A percentile compares a stretch with the other conserved stretches of the same genome.
phyloP scores from a whole-genome alignment of 768 basidiomycete genomes.

The Tulasnella sp. region DNA sequence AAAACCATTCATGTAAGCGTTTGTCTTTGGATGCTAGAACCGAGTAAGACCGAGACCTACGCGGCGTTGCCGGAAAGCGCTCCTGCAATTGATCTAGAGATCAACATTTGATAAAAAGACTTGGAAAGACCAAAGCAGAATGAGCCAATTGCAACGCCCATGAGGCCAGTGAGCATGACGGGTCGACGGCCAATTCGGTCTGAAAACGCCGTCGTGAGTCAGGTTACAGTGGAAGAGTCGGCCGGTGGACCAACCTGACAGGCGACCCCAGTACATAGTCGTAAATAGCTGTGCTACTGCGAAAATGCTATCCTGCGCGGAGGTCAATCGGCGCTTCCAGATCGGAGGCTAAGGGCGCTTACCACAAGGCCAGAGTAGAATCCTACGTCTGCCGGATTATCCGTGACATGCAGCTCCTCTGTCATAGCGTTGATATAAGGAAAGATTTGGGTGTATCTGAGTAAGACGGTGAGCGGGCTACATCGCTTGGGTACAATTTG shows the following conservation, averaged over 20 bases:
- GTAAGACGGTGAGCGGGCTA: background rate
- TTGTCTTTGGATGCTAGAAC: background rate
- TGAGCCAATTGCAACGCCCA: conserved; percentile 8
- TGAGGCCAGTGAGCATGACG: conserved; percentile 23
- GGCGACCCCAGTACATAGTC: conserved; percentile 20
- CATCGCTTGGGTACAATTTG: background rate
- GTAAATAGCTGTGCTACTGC: conserved; percentile 23
- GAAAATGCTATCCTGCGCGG: conserved; percentile 18
- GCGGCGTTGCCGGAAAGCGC: conserved; percentile 18
- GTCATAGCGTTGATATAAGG: conserved; percentile 24
- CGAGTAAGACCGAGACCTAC: background rate
- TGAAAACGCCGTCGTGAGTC: background rate
- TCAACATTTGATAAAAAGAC: background rate
- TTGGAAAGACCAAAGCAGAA: conserved; percentile 21
- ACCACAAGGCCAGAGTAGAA: conserved; percentile 22
- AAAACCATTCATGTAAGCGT: background rate
- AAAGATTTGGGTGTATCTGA: conserved; percentile 20
- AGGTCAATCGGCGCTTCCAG: background rate
- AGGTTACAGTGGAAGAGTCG: background rate
- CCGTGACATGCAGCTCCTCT: conserved; percentile 16
- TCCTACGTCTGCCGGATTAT: conserved; percentile 17
- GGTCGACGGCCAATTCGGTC: conserved; percentile 26
- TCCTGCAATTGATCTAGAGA: conserved; percentile 12
- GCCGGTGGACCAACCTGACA: conserved; percentile 17
- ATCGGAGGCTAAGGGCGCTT: background rate